phyloP scores from a whole-genome alignment of 2,329 filamentous ascomycete genomes.

The Fusarium nelsonii region DNA sequence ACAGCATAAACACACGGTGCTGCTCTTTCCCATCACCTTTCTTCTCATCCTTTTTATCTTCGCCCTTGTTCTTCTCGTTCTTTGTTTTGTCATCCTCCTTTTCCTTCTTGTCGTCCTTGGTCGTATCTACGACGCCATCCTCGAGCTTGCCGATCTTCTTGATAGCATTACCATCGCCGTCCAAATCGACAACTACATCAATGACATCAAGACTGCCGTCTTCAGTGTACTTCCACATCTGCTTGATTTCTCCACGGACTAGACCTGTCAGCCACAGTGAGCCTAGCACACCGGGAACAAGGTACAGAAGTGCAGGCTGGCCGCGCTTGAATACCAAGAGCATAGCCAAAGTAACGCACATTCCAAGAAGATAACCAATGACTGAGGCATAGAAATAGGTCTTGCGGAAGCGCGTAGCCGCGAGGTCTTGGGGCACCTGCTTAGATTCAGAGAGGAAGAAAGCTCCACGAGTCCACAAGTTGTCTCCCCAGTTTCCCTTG shows the following conservation, averaged over 20 bases:
- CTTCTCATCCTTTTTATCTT: conserved; percentile 6
- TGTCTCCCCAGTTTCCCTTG: conserved; percentile 83
- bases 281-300: conserved; percentile 86
- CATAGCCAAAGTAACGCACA: conserved; percentile 80
- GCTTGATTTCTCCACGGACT: conserved; percentile 75
- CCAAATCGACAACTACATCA: conserved; percentile 68
- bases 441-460: conserved; percentile 45
- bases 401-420: conserved; percentile 75
- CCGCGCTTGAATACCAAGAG: conserved; percentile 84
- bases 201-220: conserved; percentile 68
- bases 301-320: conserved; percentile 90
- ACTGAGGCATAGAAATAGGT: conserved; percentile 86
- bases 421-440: conserved; percentile 49
- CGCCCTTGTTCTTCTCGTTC: conserved; percentile 4
- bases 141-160: conserved; percentile 56
- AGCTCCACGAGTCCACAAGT: conserved; percentile 74
- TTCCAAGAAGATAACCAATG: conserved; percentile 80
- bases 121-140: conserved; percentile 55
- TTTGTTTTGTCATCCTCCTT: conserved; percentile 34
- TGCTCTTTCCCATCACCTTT: conserved; percentile 37
- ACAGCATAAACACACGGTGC: conserved; percentile 52
- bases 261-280: conserved; percentile 81
- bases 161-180: conserved; percentile 61
- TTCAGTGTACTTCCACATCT: conserved; percentile 88
- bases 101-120: conserved; percentile 49